Percentiles rank a stretch among this genome's conserved stretches.
These are phyloP conservation scores for Escovopsis sp. DNA, from an alignment of 2,329 filamentous ascomycete genomes.

Conservation along the genomic window DNA sequence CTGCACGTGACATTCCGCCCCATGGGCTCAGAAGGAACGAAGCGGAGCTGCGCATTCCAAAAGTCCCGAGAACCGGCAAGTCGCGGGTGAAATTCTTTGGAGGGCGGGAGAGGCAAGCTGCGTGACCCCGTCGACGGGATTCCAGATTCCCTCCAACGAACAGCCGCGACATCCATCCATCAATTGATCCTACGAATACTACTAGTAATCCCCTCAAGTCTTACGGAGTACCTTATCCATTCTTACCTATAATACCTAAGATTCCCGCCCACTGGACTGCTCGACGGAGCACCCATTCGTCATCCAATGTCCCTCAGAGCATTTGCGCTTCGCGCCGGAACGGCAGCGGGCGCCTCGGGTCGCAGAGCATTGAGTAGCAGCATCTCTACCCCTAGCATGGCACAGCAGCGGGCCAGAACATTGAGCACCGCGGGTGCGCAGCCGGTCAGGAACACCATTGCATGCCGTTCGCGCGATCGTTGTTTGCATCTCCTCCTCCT, in stretches of 20 bases:
- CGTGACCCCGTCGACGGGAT: slow-evolving; percentile 1
- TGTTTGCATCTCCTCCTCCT: too few relatives aligned
- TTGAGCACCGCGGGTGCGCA: slow-evolving; percentile 36
- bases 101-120: slow-evolving; percentile 1
- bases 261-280: not conserved
- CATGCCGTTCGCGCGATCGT: too few relatives aligned
- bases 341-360: slow-evolving; percentile 30
- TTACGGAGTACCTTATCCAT: not conserved
- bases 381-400: slow-evolving; percentile 47
- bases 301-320: slow-evolving; percentile 43
- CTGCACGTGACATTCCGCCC: slow-evolving; percentile 1
- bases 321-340: slow-evolving; percentile 38
- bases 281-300: slow-evolving; percentile 19
- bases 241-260: not conserved
- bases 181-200: not conserved
- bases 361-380: slow-evolving; percentile 25
- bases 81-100: slow-evolving; percentile 6
- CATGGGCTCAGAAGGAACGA: too few relatives aligned
- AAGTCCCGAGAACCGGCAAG: slow-evolving; percentile 2
- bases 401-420: slow-evolving; percentile 59
- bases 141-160: not conserved
- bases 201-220: not conserved
- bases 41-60: slow-evolving; percentile 4
- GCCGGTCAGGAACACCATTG: slow-evolving; percentile 6
- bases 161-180: too few relatives aligned